Percentiles rank a stretch among this genome's conserved stretches.
These are phyloP conservation scores for Collybia nuda DNA, from an alignment of 768 basidiomycete genomes.

Conservation along the genomic window DNA sequence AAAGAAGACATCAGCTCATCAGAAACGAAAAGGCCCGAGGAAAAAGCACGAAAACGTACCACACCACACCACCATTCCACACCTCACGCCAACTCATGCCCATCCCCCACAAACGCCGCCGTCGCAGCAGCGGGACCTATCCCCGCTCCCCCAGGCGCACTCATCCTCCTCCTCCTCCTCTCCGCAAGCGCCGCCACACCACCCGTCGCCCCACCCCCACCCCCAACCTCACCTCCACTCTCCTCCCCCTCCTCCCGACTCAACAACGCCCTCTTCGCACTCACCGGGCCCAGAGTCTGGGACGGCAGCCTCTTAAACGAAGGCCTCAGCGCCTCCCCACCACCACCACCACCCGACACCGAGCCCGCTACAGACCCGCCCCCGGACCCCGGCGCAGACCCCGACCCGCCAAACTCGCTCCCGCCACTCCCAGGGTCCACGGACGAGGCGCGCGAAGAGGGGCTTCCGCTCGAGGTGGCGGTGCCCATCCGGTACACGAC, in stretches of 20 bases:
- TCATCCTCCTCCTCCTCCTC: conserved; percentile 31
- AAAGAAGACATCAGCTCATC: too few species aligned
- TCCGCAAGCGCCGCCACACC: conserved; percentile 21
- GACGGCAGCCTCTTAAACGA: conserved; percentile 74
- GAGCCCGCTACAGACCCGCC: conserved; percentile 30
- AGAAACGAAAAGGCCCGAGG: too few species aligned
- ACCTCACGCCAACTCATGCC: too few species aligned
- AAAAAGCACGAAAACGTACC: too few species aligned
- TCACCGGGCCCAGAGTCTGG: conserved; percentile 65
- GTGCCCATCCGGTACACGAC: too few species aligned
- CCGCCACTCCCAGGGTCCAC: neutral
- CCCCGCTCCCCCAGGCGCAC: conserved; percentile 17
- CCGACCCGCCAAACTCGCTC: neutral
- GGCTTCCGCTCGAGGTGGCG: too few species aligned
- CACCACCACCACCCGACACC: conserved; percentile 18
- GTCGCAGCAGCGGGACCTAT: neutral
- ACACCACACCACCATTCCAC: too few species aligned
- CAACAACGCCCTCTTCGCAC: conserved; percentile 52
- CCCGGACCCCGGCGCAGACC: conserved; percentile 15
- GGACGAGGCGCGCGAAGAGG: neutral
- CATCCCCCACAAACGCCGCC: too few species aligned
- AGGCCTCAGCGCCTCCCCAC: conserved; percentile 40
- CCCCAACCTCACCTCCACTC: conserved; percentile 17
- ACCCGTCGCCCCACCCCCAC: neutral
- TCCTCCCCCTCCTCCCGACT: conserved; percentile 27